phyloP scores from a whole-genome alignment of 2,329 filamentous ascomycete species.

The Coniochaeta sp. region DNA sequence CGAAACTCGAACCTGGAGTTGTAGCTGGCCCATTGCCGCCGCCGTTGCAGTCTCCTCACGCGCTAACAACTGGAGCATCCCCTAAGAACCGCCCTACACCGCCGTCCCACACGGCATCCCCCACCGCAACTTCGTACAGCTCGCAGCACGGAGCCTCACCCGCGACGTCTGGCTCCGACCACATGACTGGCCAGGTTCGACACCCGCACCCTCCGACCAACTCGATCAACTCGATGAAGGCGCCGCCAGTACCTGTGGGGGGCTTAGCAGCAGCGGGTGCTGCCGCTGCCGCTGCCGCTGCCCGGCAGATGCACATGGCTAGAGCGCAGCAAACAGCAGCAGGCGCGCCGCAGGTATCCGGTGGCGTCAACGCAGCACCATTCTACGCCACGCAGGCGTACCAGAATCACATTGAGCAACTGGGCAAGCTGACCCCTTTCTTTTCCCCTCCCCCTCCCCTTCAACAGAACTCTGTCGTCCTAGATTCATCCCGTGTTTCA shows the following conservation, averaged over 20 bases:
- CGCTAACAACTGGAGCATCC: slow-evolving; percentile 50
- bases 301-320: slow-evolving; percentile 26
- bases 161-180: slow-evolving; percentile 25
- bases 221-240: slow-evolving; percentile 28
- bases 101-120: slow-evolving; percentile 62
- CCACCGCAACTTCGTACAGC: slow-evolving; percentile 39
- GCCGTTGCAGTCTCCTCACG: slow-evolving; percentile 26
- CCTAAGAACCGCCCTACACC: slow-evolving; percentile 75
- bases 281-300: slow-evolving; percentile 7
- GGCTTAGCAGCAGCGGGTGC: slow-evolving; percentile 11
- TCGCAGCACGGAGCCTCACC: slow-evolving; percentile 37
- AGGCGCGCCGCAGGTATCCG: slow-evolving; percentile 6
- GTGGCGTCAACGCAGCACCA: slow-evolving; percentile 32
- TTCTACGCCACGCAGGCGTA: slow-evolving; percentile 80
- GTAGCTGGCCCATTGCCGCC: slow-evolving; percentile 32
- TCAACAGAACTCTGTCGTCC: slow-evolving; percentile 55
- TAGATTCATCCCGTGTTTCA: slow-evolving; percentile 62
- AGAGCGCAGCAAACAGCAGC: slow-evolving; percentile 15
- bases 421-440: slow-evolving; percentile 69
- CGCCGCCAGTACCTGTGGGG: slow-evolving; percentile 19
- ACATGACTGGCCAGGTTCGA: slow-evolving; percentile 13
- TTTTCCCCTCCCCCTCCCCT: slow-evolving; percentile 30
- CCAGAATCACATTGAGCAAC: slow-evolving; percentile 89
- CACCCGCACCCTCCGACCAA: slow-evolving; percentile 8
- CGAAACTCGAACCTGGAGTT: slow-evolving; percentile 56